Percentiles rank a stretch among this genome's conserved stretches.
Conservation (phyloP, 1,139 yeast species). For the Lodderomyces margitis region DNA sequence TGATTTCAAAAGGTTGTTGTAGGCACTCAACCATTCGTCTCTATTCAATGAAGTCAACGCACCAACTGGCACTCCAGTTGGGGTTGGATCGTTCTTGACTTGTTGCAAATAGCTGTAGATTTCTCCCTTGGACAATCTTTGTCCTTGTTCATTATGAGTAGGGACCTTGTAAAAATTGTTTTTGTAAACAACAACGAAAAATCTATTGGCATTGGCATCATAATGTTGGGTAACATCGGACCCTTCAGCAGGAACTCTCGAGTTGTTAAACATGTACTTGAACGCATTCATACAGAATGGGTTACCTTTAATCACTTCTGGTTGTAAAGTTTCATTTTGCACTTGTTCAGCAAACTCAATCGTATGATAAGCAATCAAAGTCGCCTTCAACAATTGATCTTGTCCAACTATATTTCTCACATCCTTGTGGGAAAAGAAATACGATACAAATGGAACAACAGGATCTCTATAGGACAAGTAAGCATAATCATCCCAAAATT, state of each 20-base stretch:
- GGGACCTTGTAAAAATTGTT: constrained; percentile 81
- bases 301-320: constrained; percentile 76
- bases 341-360: constrained; percentile 54
- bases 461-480: constrained; percentile 91
- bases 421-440: constrained; percentile 84
- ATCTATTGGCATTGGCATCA: constrained; percentile 58
- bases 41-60: constrained; percentile 82
- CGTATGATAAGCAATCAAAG: constrained; percentile 56
- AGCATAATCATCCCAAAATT: constrained; percentile 94
- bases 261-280: constrained; percentile 86
- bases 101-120: constrained; percentile 64
- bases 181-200: constrained; percentile 69
- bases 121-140: constrained; percentile 56
- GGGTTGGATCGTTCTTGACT: constrained; percentile 42
- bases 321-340: constrained; percentile 61
- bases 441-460: constrained; percentile 88
- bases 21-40: constrained; percentile 72
- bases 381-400: constrained; percentile 74
- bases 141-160: constrained; percentile 59
- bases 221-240: constrained; percentile 56
- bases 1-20: constrained; percentile 54
- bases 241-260: constrained; percentile 69
- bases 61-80: constrained; percentile 59
- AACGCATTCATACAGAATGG: constrained; percentile 96
- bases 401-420: constrained; percentile 53